Percentiles rank a stretch among this genome's conserved stretches.
phyloP scores from a whole-genome alignment of 345 rosid species.

The Ceriops decandra region DNA sequence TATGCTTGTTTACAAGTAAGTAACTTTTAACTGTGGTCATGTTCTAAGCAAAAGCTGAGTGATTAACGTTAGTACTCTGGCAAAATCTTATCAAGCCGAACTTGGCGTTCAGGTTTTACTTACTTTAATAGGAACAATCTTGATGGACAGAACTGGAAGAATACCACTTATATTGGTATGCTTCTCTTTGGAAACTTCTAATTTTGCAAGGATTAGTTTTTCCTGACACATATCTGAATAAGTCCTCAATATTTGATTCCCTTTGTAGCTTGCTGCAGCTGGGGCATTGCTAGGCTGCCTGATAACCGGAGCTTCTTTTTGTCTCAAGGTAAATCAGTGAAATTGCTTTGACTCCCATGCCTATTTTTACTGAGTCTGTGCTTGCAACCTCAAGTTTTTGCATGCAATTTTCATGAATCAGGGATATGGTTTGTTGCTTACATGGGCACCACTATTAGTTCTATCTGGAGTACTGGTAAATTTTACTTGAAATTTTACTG shows the following conservation, averaged over 20 bases:
- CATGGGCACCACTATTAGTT: conserved; percentile 62
- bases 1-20: conserved; percentile 79
- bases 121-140: conserved; percentile 65
- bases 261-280: conserved; percentile 56
- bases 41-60: too few species aligned
- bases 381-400: conserved; percentile 7
- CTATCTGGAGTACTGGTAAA: conserved; percentile 76
- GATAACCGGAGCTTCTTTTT: conserved; percentile 63
- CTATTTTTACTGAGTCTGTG: neutral
- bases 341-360: neutral
- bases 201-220: too few species aligned
- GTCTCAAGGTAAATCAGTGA: conserved; percentile 46
- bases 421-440: conserved; percentile 55
- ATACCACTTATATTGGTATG: conserved; percentile 84
- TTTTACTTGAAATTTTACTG: too few species aligned
- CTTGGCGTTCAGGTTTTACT: conserved; percentile 54
- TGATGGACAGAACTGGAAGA: conserved; percentile 82
- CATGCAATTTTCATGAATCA: conserved; percentile 19
- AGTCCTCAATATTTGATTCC: neutral
- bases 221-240: too few species aligned
- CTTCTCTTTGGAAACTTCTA: too few species aligned
- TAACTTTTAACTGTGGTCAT: too few species aligned
- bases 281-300: conserved; percentile 76
- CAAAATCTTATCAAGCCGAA: neutral
- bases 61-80: too few species aligned